Percentiles rank a stretch among this genome's conserved stretches.
phyloP scores from a whole-genome alignment of 148 eudicot genomes.

The Chenopodium suecicum region DNA sequence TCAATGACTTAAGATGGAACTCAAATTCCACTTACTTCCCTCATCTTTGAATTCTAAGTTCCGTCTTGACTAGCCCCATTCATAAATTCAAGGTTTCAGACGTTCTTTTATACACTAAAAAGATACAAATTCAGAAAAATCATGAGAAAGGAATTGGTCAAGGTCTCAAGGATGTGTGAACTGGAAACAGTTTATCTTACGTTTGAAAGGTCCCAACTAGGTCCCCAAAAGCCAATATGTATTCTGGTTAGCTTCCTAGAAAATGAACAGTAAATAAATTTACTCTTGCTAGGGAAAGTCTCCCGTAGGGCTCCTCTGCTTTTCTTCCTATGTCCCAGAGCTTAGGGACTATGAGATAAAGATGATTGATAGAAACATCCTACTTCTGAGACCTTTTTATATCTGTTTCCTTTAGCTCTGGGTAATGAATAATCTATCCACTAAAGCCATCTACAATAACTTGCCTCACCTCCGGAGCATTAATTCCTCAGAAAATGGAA shows the following conservation, averaged over 20 bases:
- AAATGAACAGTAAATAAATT: not conserved
- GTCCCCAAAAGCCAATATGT: not conserved
- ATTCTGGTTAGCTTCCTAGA: not conserved
- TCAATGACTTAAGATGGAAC: not conserved
- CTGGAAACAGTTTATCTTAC: not conserved
- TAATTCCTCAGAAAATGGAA: not conserved
- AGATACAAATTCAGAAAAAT: not conserved
- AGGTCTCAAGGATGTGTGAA: not conserved
- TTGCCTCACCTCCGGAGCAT: not conserved
- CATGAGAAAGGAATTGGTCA: not conserved
- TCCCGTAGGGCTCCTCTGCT: not conserved
- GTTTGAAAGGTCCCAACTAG: not conserved
- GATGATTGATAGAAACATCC: not conserved
- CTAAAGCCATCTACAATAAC: not conserved
- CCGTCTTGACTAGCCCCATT: not conserved
- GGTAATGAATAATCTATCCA: too few species aligned
- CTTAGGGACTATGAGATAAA: not conserved
- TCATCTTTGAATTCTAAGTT: not conserved
- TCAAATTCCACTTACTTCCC: not conserved
- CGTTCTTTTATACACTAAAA: not conserved
- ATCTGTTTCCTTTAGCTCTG: not conserved
- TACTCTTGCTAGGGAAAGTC: not conserved
- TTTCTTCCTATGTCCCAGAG: not conserved
- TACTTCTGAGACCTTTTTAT: not conserved
- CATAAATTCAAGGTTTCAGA: not conserved